Evolutionary conservation across 108 stramenopile genomes (phyloP), one percentile per base, ranked within the genome.

Genomic region (Stephanodiscus minutulus): DNA sequence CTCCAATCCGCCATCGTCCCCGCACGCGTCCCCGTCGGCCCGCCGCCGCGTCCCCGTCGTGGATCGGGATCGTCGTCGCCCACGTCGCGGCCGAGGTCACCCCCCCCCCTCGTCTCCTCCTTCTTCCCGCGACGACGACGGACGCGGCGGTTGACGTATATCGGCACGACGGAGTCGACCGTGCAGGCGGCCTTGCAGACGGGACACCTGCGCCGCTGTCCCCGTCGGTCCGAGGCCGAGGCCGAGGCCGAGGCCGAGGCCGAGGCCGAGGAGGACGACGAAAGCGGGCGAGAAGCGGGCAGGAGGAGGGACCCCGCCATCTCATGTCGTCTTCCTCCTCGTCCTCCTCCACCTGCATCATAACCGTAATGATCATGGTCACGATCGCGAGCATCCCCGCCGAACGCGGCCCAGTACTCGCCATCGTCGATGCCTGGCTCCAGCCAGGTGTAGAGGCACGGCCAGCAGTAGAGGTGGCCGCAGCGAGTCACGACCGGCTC

Each of bases 391-490:
- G n/a, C n/a, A n/a, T n/a, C n/a, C n/a, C 24, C 24, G 5, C 50
- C 50, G 50, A 52, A 52, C 20, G 50, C 24, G 5, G 24, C 24
- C 18, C 24, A 7, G 24, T 20, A 52, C 65, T 90, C 89, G 25
- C 64, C 73, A n/a, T 60, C 64, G n/a, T 17, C 29, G 77, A 90
- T 87, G 12, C 87, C 88, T 12, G 88, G 85, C 68, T 83, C 78
- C 25, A 91, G 72, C 90, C 90, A 92, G 22, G 68, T 73, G 71
- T 87, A 96, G 21, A 96, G 53, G 75, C 94, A 96, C 5, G 89
- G 82, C 95, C 96, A 96, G 78, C 96, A 96, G 66, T 92, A 96
- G 61, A 96, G 65, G 62, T 96, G 96, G 1, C 96, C 96, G 64
- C 96, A 96, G 37, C 67, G 83, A 24, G 96, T 93, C 27, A 91